phyloP scores from a whole-genome alignment of 495 filamentous ascomycete species.

The Parathielavia hyrcaniae region DNA sequence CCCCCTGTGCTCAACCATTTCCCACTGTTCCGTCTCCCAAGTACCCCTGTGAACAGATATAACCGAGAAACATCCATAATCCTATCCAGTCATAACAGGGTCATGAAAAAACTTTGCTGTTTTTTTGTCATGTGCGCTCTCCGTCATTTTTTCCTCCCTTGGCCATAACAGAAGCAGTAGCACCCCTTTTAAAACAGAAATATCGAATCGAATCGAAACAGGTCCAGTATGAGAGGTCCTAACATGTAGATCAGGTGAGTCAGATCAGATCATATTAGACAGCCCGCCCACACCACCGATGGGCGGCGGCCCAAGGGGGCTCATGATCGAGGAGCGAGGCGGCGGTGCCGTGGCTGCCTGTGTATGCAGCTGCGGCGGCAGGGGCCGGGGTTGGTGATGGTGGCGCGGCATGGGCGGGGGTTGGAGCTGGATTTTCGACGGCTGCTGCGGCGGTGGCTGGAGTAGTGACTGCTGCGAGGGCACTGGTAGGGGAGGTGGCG shows the following conservation, averaged over 20 bases:
- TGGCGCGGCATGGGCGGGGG: constrained; percentile 21
- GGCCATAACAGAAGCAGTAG: not conserved
- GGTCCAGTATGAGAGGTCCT: no score
- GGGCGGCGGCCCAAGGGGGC: constrained; percentile 1
- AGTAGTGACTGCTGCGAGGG: constrained; percentile 13
- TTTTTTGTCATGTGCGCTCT: no score
- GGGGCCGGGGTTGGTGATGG: constrained; percentile 21
- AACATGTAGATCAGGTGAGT: constrained; percentile 1
- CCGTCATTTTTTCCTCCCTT: not conserved
- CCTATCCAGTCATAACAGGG: constrained; percentile 13
- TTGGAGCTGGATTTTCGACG: constrained; percentile 22
- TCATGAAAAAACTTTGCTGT: not conserved
- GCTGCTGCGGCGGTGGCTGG: constrained; percentile 19
- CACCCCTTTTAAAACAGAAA: not conserved
- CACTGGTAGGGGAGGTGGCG: constrained; percentile 12
- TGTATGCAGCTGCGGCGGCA: constrained; percentile 31
- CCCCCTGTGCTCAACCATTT: no score
- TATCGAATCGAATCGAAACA: not conserved
- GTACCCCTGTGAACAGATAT: no score
- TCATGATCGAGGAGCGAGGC: constrained; percentile 27
- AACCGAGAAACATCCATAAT: not conserved
- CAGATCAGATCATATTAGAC: constrained; percentile 43
- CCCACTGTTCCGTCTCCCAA: no score
- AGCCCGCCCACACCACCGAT: constrained; percentile 27
- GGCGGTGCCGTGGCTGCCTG: constrained; percentile 14